Percentiles rank a stretch among this genome's conserved stretches.
Evolutionary conservation across 2,329 filamentous ascomycete species (phyloP).

Genomic region (Fusarium annulatum): DNA sequence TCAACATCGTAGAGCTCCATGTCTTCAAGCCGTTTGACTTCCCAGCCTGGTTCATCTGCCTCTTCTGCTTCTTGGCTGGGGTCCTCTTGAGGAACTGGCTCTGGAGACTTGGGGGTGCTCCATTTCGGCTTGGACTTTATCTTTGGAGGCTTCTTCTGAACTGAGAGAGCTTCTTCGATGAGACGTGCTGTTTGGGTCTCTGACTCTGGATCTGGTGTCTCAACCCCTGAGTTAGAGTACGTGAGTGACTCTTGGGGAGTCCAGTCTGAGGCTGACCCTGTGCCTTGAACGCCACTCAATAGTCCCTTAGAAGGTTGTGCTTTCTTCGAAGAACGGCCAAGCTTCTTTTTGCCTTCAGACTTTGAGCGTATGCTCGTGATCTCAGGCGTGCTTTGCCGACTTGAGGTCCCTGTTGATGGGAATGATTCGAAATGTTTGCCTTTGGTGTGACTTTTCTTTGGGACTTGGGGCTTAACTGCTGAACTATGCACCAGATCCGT

Average conservation of each 20-base stretch:
- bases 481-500: neutral
- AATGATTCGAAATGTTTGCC: constrained; percentile 2
- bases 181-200: neutral
- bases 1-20: constrained; percentile 53
- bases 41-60: constrained; percentile 50
- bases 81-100: neutral
- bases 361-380: neutral
- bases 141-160: constrained; percentile 5
- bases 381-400: constrained; percentile 17
- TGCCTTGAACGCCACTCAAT: neutral
- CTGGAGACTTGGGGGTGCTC: neutral
- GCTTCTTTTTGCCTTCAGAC: constrained; percentile 5
- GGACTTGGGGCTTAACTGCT: neutral
- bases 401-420: constrained; percentile 10
- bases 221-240: constrained; percentile 12
- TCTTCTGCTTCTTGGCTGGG: neutral
- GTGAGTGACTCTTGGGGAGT: constrained; percentile 1
- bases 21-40: constrained; percentile 59
- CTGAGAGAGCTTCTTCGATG: neutral
- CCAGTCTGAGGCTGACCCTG: constrained; percentile 2
- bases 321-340: neutral
- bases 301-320: neutral
- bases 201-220: constrained; percentile 8
- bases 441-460: neutral
- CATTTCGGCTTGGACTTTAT: neutral